A percentile compares a stretch with the other conserved stretches of the same genome.
phyloP scores from a whole-genome alignment of 2,329 filamentous ascomycete genomes.

The Xylariaceae sp. region DNA sequence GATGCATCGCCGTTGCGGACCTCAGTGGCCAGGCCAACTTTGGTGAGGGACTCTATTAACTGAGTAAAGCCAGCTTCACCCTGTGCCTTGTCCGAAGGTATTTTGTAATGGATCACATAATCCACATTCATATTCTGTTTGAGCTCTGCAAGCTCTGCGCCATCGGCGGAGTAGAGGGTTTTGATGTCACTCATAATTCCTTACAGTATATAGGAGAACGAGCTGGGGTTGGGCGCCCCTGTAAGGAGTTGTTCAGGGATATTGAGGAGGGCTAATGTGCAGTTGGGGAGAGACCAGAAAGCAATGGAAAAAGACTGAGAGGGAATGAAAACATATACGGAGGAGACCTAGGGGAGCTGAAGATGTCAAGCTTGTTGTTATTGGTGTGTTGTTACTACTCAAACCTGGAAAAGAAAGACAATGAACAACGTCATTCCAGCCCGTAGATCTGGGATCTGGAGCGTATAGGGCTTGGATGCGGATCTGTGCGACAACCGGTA shows the following conservation, averaged over 20 bases:
- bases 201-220: no score
- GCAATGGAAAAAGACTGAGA: no score
- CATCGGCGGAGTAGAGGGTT: constrained; percentile 26
- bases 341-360: no score
- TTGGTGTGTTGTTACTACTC: no score
- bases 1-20: constrained; percentile 74
- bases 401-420: no score
- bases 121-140: constrained; percentile 60
- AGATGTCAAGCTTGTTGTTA: no score
- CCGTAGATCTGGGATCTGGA: neutral
- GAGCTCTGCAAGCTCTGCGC: constrained; percentile 23
- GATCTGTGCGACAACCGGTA: no score
- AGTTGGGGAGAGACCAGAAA: no score
- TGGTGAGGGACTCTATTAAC: constrained; percentile 69
- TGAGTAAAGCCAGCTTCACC: constrained; percentile 73
- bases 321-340: no score
- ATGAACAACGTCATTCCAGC: constrained; percentile 21
- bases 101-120: constrained; percentile 79
- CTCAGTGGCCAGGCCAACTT: constrained; percentile 80
- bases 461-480: constrained; percentile 1
- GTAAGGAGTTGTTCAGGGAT: no score
- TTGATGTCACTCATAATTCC: constrained; percentile 30
- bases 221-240: no score
- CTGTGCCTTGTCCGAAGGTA: constrained; percentile 60
- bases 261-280: no score